Conservation (phyloP, 768 basidiomycete genomes). For the Boletales sp. region DNA sequence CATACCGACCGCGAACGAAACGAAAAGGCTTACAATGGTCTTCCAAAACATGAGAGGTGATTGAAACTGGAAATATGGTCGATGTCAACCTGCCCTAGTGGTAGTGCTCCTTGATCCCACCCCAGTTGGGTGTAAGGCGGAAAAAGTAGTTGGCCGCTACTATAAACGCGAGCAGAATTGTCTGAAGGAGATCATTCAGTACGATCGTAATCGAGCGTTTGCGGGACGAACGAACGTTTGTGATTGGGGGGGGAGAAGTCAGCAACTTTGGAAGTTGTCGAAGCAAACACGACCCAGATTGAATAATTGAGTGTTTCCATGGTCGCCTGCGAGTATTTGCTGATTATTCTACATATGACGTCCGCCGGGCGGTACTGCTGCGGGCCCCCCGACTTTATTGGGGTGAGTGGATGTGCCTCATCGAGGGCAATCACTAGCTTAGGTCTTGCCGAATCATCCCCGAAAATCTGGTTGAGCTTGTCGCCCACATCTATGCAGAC, state of each 20-base stretch:
- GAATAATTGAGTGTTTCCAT: not conserved
- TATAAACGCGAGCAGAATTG: not conserved
- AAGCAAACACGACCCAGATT: conserved; percentile 16
- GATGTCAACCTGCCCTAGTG: not conserved
- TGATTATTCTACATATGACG: conserved; percentile 1
- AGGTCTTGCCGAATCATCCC: not conserved
- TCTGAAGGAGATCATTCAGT: not conserved
- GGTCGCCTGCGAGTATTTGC: conserved; percentile 3
- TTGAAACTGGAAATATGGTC: not conserved
- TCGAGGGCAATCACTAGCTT: conserved; percentile 17
- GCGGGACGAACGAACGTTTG: not conserved
- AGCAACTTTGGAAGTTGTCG: conserved; percentile 9
- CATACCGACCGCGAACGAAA: not conserved
- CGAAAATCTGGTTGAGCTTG: too few species aligned
- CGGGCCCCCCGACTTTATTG: too few species aligned
- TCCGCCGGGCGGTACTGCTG: conserved; percentile 3
- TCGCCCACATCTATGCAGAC: too few species aligned
- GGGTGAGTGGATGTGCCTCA: conserved; percentile 8
- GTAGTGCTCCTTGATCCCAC: conserved; percentile 14
- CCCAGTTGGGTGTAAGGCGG: conserved; percentile 7
- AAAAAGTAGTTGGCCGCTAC: not conserved
- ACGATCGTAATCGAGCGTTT: too few species aligned
- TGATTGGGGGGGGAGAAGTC: conserved; percentile 6
- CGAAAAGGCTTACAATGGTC: not conserved
- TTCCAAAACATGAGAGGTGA: not conserved